Evolutionary conservation across 2,329 filamentous ascomycete genomes (phyloP).

Genomic region (Pleomassaria siparia): DNA sequence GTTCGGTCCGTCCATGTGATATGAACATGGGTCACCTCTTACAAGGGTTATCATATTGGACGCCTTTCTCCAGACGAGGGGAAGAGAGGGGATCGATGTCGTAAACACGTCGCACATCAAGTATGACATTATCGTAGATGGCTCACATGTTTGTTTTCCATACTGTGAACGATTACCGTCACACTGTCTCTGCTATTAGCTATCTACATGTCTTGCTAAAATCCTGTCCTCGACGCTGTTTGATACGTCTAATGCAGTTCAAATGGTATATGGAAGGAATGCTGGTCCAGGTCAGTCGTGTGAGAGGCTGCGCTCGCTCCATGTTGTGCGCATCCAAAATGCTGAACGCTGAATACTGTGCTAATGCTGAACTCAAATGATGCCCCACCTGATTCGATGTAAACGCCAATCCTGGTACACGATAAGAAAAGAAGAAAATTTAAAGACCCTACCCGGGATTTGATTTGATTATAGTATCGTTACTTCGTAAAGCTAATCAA

Average conservation of each 20-base stretch:
- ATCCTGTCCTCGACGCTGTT: background rate
- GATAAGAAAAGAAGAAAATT: background rate
- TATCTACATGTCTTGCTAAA: background rate
- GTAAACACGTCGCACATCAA: too few species aligned
- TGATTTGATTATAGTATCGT: slow-evolving; percentile 9
- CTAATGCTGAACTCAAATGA: slow-evolving; percentile 2
- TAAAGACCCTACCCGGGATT: background rate
- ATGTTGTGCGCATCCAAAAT: slow-evolving; percentile 2
- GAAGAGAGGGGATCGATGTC: too few species aligned
- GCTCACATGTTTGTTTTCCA: too few species aligned
- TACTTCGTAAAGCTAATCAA: slow-evolving; percentile 18
- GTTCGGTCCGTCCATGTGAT: background rate
- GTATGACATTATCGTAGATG: too few species aligned
- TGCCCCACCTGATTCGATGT: background rate
- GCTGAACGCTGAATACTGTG: background rate
- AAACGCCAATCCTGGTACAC: background rate
- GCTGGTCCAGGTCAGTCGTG: background rate
- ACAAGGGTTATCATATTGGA: too few species aligned
- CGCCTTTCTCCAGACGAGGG: too few species aligned
- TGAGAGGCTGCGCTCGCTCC: background rate
- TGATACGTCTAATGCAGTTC: background rate
- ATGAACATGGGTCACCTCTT: background rate
- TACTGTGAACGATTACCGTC: background rate
- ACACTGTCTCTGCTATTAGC: background rate
- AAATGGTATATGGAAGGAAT: background rate